Conservation (phyloP, 139 green algal genomes). For the Closterium sp. region DNA sequence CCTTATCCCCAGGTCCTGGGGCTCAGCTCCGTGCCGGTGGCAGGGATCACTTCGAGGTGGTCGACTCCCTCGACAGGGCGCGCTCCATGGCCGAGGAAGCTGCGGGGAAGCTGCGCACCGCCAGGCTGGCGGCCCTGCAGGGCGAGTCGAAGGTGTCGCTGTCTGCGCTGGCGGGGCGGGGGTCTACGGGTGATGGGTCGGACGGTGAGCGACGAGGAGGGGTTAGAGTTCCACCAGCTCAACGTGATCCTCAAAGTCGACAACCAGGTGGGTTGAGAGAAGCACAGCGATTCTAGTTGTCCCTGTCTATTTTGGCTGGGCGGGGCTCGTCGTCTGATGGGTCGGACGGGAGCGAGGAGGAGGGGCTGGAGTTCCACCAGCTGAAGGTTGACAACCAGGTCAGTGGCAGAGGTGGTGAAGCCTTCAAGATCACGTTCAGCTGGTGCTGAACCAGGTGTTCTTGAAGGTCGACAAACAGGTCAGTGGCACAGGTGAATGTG, state of each 20-base stretch:
- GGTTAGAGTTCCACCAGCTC: constrained; percentile 21
- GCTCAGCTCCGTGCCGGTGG: constrained; percentile 74
- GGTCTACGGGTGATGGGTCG: constrained; percentile 46
- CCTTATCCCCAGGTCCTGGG: constrained; percentile 64
- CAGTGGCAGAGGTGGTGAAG: too few species aligned
- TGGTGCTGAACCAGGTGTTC: too few species aligned
- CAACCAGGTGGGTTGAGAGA: constrained; percentile 60
- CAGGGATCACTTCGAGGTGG: constrained; percentile 85
- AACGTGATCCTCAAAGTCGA: constrained; percentile 85
- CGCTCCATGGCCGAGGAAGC: constrained; percentile 52
- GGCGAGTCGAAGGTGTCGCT: constrained; percentile 80
- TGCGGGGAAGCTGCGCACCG: constrained; percentile 50
- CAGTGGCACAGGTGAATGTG: too few species aligned
- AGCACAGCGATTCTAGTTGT: constrained; percentile 62
- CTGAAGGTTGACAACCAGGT: constrained; percentile 56
- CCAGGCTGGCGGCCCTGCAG: constrained; percentile 64
- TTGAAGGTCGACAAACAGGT: too few species aligned
- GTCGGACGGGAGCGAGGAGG: background rate
- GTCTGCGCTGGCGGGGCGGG: constrained; percentile 67
- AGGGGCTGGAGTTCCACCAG: constrained; percentile 21
- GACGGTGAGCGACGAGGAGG: background rate
- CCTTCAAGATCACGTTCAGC: too few species aligned
- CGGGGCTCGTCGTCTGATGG: constrained; percentile 53
- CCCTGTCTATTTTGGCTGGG: constrained; percentile 72
- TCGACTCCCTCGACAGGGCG: constrained; percentile 64